A percentile compares a stretch with the other conserved stretches of the same genome.
These are phyloP conservation scores for Planoprotostelium fungivorum DNA, from an alignment of 78 protist genomes.

Conservation along the genomic window DNA sequence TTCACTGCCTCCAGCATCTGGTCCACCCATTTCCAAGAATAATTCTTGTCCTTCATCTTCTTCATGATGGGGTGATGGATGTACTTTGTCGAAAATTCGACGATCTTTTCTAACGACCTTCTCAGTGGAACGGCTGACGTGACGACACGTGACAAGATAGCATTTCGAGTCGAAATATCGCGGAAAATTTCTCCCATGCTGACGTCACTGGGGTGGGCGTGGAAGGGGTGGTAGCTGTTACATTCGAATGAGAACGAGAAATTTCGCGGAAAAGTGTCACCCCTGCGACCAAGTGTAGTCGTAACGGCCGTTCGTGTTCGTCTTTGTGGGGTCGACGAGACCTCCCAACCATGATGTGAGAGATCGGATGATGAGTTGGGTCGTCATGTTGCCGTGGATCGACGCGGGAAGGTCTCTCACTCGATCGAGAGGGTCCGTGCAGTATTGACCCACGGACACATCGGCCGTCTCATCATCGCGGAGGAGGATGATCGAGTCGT, in stretches of 20 bases:
- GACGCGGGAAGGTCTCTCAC: neutral
- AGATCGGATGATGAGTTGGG: neutral
- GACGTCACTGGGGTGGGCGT: neutral
- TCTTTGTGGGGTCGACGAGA: neutral
- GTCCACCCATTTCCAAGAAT: neutral
- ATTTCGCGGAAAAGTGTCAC: too few species aligned
- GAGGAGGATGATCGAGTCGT: neutral
- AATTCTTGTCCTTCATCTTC: neutral
- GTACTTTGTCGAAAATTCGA: neutral
- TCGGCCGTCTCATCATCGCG: neutral
- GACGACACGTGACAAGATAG: neutral
- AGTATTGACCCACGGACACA: neutral
- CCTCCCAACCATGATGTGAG: neutral
- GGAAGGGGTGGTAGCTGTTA: neutral
- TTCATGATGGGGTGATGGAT: neutral
- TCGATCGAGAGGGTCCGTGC: neutral
- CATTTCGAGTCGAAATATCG: neutral
- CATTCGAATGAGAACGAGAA: too few species aligned
- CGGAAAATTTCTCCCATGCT: neutral
- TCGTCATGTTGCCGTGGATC: neutral
- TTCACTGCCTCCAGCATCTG: neutral
- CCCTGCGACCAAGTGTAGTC: neutral
- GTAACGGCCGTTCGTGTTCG: neutral
- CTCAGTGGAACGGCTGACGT: neutral
- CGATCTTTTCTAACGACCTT: neutral